A percentile compares a stretch with the other conserved stretches of the same genome.
These are phyloP conservation scores for Coelastrella sp. DNA, from an alignment of 139 green algal genomes.

Conservation along the genomic window DNA sequence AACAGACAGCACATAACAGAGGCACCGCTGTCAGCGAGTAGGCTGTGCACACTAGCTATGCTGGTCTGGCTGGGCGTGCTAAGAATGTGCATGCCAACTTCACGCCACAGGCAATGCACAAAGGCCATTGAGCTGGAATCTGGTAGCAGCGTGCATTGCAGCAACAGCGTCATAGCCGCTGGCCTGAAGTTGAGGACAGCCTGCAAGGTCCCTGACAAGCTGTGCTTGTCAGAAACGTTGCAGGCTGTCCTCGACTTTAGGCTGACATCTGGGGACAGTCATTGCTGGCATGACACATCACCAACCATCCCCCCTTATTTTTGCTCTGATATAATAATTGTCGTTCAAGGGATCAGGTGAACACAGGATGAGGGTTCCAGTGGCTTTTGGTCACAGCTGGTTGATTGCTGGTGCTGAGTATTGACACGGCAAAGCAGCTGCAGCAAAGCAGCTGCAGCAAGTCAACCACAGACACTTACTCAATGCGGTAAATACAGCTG, in stretches of 20 bases:
- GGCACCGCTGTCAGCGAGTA: too few relatives aligned
- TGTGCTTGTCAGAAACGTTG: too few relatives aligned
- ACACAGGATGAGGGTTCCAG: too few relatives aligned
- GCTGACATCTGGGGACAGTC: too few relatives aligned
- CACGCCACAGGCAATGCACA: neutral
- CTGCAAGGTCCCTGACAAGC: too few relatives aligned
- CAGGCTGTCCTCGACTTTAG: too few relatives aligned
- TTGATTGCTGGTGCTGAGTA: neutral
- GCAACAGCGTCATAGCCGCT: neutral
- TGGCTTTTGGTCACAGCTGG: too few relatives aligned
- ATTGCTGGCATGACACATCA: too few relatives aligned
- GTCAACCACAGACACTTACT: neutral
- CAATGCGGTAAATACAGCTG: conserved; percentile 16
- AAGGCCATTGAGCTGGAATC: neutral
- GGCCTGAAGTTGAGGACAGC: too few relatives aligned
- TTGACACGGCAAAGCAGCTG: neutral
- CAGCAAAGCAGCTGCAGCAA: neutral
- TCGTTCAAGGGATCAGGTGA: too few relatives aligned
- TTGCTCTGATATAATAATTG: too few relatives aligned
- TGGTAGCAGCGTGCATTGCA: neutral
- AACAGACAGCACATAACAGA: neutral
- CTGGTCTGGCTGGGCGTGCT: neutral
- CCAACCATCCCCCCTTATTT: too few relatives aligned
- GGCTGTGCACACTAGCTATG: neutral
- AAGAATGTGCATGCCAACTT: neutral